Evolutionary conservation across 2,329 filamentous ascomycete species (phyloP).

Genomic region (Tolypocladium sp.): DNA sequence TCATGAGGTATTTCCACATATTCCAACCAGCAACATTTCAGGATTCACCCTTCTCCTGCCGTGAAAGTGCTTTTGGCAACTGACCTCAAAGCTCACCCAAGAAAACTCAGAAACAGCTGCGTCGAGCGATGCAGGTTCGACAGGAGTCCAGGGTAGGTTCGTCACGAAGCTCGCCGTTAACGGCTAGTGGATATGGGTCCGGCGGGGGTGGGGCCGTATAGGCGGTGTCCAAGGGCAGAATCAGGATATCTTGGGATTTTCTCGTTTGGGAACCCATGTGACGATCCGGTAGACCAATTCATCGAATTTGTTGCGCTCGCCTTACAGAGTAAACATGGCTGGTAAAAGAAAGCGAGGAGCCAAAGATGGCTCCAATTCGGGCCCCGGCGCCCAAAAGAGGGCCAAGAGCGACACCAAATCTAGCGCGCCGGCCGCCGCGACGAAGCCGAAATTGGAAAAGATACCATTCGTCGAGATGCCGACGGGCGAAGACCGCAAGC

Average conservation of each 20-base stretch:
- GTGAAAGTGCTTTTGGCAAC: neutral
- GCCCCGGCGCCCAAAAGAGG: conserved; percentile 18
- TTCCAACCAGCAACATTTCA: neutral
- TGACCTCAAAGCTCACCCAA: neutral
- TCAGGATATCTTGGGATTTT: neutral
- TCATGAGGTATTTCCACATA: neutral
- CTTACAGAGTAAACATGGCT: conserved; percentile 15
- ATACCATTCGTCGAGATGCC: conserved; percentile 42
- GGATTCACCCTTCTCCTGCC: neutral
- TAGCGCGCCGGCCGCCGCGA: conserved; percentile 8
- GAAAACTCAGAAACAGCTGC: neutral
- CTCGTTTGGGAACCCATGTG: neutral
- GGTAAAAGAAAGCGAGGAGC: conserved; percentile 25
- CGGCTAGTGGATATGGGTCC: neutral
- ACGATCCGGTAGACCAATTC: neutral
- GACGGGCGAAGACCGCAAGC: conserved; percentile 42
- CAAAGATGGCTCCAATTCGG: conserved; percentile 18
- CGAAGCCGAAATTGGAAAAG: conserved; percentile 22
- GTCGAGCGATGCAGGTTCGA: neutral
- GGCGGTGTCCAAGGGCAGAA: neutral
- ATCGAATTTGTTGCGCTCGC: neutral
- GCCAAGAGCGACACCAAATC: conserved; percentile 18
- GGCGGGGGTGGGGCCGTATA: neutral
- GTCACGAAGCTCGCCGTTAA: neutral
- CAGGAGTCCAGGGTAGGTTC: neutral